Evolutionary conservation across 371 early-diverging fungal species (phyloP).

Genomic region (Actinomortierella wolfii): DNA sequence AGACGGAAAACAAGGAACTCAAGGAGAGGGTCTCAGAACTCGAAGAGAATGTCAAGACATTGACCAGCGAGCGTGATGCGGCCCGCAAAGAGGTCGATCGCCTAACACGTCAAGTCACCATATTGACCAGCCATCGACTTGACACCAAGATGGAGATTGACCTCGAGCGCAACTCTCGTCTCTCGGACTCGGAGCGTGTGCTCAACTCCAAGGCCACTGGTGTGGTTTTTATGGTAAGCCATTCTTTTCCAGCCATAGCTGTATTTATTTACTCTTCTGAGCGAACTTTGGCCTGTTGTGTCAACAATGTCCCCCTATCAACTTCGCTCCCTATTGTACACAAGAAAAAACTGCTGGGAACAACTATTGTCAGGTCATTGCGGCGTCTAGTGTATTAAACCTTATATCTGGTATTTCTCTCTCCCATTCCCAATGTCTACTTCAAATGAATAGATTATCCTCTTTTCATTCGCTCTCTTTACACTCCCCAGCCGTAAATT

Average conservation of each 20-base stretch:
- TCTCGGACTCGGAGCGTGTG: slow-evolving; percentile 33
- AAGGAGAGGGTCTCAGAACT: slow-evolving; percentile 60
- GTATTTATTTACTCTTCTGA: not conserved
- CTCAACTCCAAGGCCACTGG: slow-evolving; percentile 55
- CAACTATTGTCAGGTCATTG: no score
- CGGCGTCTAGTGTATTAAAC: no score
- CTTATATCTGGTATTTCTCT: slow-evolving; percentile 15
- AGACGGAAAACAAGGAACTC: slow-evolving; percentile 65
- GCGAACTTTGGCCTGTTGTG: no score
- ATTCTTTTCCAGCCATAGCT: not conserved
- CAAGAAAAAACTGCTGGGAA: no score
- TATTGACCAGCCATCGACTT: slow-evolving; percentile 10
- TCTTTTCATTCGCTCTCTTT: slow-evolving; percentile 67
- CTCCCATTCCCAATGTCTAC: no score
- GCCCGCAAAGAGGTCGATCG: slow-evolving; percentile 44
- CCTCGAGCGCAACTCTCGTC: slow-evolving; percentile 33
- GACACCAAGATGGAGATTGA: slow-evolving; percentile 25
- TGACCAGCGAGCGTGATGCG: slow-evolving; percentile 50
- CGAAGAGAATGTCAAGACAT: slow-evolving; percentile 51
- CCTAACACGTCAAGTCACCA: slow-evolving; percentile 30
- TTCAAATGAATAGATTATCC: slow-evolving; percentile 64
- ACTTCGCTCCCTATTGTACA: no score
- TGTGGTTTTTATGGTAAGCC: slow-evolving; percentile 72
- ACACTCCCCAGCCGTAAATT: slow-evolving; percentile 57
- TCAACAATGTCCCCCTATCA: no score